Percentiles rank a stretch among this genome's conserved stretches.
Evolutionary conservation across 2,329 filamentous ascomycete genomes (phyloP).

Genomic region (Atkinsonella hypoxylon): DNA sequence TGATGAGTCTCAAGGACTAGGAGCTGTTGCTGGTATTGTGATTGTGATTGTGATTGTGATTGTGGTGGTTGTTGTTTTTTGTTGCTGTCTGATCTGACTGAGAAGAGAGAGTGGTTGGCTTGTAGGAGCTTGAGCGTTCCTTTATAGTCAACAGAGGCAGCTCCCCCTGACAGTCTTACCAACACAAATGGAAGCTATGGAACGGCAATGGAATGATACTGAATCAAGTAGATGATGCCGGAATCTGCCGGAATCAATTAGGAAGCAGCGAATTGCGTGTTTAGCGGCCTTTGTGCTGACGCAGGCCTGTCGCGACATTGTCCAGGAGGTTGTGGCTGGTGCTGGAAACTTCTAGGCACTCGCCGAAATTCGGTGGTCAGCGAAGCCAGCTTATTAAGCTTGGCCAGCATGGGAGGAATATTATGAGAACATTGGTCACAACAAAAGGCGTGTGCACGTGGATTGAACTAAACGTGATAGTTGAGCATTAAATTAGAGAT

Average conservation of each 20-base stretch:
- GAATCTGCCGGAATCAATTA: constrained; percentile 14
- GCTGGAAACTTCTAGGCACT: constrained; percentile 10
- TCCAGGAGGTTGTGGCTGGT: constrained; percentile 1
- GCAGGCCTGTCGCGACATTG: not conserved
- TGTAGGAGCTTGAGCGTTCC: not conserved
- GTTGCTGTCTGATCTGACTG: not conserved
- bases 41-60: no score
- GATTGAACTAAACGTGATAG: no score
- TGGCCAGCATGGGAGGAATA: no score
- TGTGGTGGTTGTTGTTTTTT: no score
- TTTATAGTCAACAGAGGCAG: constrained; percentile 1
- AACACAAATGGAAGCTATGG: no score
- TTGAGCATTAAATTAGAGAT: no score
- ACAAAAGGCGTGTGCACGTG: no score
- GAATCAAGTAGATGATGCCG: constrained; percentile 3
- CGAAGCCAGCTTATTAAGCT: no score
- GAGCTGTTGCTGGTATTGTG: no score
- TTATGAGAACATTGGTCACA: no score
- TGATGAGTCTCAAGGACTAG: no score
- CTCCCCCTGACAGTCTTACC: not conserved
- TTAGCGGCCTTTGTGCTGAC: constrained; percentile 7
- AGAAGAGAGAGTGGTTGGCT: not conserved
- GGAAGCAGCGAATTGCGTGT: constrained; percentile 1
- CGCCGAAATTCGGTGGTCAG: constrained; percentile 13
- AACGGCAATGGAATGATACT: not conserved